Evolutionary conservation across 805 yeast species (phyloP), one percentile per base, ranked within the genome.

Genomic region (Pichia membranifaciens): DNA sequence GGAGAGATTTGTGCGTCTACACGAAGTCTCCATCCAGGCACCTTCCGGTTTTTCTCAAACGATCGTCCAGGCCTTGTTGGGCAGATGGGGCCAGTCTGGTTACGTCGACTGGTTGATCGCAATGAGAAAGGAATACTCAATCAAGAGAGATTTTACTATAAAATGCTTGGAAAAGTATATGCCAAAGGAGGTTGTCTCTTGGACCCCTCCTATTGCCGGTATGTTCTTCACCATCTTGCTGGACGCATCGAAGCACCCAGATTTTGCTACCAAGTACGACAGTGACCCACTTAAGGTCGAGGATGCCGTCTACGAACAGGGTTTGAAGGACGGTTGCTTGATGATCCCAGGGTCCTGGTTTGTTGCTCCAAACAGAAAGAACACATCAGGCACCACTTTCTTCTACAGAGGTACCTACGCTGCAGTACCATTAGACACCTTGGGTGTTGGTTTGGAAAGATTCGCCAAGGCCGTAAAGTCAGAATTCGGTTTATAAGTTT

Each of bases 371-470:
- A 70, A 72, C 44, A 72, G 71, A 33, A 68, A 69, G 45, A 31
- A 28, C 34, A 63, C 71, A n/a, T 67, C 58, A n/a, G 68, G 67
- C 44, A 72, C 75, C 45, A 71, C 73, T 51, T 65, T 84, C 54
- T 85, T 85, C 71, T 86, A 83, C 69, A 83, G 95, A 78, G 95
- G 95, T 54, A 86, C 95, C 28, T 86, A 84, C 55, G 95, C 93
- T 45, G 93, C 95, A 44, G 91, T 85, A 38, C 82, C 88, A 22
- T 72, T 82, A 55, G 87, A 82, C 47, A 66, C 74, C 51, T 72
- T 86, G 55, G 75, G 62, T 45, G 53, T 58, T 15, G 93, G 93
- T 56, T 61, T 86, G 52, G 76, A 78, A 61, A 80, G 83, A 65
- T 80, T 84, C 53, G 87, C 87, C 53, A 66, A 69, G 45, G 88